Base-by-base conservation (phyloP, 306 rosid species). In the Glycine tomentella region DNA sequence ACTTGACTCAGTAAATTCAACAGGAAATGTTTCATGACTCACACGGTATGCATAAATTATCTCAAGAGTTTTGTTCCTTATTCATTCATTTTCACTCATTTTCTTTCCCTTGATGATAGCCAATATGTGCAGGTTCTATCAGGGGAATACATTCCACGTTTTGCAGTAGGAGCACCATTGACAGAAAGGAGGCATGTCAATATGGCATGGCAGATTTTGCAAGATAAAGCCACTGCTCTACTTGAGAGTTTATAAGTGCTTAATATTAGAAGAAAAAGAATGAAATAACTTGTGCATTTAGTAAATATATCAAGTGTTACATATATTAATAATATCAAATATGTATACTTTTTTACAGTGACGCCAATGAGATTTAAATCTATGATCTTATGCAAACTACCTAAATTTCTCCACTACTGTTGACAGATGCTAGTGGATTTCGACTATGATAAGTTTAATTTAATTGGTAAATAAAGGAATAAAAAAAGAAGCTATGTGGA, bases 181-280 rank as follows among this genome's bases (percentile, higher is more conserved):
- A n/a, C n/a, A n/a, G n/a, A n/a, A n/a, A n/a, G n/a, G n/a, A 88
- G 87, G 73, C 99, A 93, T 80, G 88, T 95, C 70, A 34, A 14
- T 64, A 83, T 78, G n/a, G 95, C 98, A 2, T 95, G 99, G 98
- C 83, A 79, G 85, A 76, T 89, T 64, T 76, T 91, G 81, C 96
- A 90, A 86, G 93, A 93, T 5, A 86, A 87, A 68, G 97, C 99
- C 81, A 86, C 94, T 49, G 76, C 87, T 80, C 84, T 95, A 13
- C 90, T 91, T 63, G 82, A 57, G 63, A 81, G 59, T 73, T 87
- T 11, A 66, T 84, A 78, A 25, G 31, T 25, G 31, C 31, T 25
- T 25, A 25, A 25, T 25, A 25, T 25, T 25, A 25, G 31, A 25
- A 12, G 38, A 9, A 57, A 31, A 31, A 5, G 3, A 74, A 72